phyloP scores from a whole-genome alignment of 192 early-diverging fungal species.

The Linnemannia schmuckeri region DNA sequence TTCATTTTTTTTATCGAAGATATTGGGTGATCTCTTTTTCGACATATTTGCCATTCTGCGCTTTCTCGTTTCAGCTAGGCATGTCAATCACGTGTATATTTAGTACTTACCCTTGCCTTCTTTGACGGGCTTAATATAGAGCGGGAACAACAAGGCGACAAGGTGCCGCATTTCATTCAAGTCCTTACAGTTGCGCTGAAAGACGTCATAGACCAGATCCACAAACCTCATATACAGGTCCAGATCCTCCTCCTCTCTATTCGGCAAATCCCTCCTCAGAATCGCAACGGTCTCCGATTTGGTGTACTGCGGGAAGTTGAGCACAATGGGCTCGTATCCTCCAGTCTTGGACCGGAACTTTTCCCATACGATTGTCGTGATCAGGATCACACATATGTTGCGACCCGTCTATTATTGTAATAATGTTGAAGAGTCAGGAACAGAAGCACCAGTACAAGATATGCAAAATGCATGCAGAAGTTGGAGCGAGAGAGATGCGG shows the following conservation, averaged over 20 bases:
- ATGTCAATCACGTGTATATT: not conserved
- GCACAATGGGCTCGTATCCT: constrained; percentile 68
- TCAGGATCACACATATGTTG: constrained; percentile 79
- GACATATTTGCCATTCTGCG: not conserved
- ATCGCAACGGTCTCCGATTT: constrained; percentile 79
- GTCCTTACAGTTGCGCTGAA: constrained; percentile 83
- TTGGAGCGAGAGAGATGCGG: not conserved
- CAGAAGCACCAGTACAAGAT: not conserved
- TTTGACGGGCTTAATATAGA: constrained; percentile 89
- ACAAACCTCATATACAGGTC: constrained; percentile 81
- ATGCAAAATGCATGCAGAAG: not conserved
- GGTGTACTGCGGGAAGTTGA: constrained; percentile 85
- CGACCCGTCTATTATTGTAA: constrained; percentile 47
- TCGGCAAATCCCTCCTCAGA: constrained; percentile 75
- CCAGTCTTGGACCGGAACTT: constrained; percentile 80
- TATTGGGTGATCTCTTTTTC: not conserved
- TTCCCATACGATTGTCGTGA: constrained; percentile 82
- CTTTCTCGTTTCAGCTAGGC: not conserved
- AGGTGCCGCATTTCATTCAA: constrained; percentile 90
- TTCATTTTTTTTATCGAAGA: not conserved
- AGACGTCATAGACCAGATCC: constrained; percentile 85
- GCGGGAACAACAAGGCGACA: constrained; percentile 83
- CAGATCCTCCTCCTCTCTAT: constrained; percentile 70
- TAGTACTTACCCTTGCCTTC: constrained; percentile 72
- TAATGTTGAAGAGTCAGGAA: not conserved